These are phyloP conservation scores for Oryza meyeriana DNA, from an alignment of 176 grass and related monocot genomes.

Conservation along the genomic window DNA sequence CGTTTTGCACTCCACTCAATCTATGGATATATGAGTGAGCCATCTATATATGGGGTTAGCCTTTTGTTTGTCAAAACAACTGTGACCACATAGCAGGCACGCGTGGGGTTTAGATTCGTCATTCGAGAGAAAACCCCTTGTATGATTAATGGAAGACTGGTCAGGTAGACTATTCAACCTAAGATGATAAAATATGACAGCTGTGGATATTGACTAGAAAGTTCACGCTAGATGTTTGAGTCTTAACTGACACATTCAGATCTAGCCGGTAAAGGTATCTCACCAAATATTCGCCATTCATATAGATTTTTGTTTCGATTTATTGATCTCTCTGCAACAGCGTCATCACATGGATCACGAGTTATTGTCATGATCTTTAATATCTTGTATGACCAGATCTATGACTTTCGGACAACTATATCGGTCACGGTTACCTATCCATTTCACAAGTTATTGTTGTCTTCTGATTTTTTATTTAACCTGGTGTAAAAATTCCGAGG, in stretches of 20 bases:
- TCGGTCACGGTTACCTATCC: not conserved
- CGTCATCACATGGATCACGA: rapidly evolving
- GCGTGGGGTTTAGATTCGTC: not conserved
- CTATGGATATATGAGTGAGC: not conserved
- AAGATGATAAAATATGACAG: not conserved
- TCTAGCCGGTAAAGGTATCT: not conserved
- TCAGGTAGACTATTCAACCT: not conserved
- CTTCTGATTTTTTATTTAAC: rapidly evolving
- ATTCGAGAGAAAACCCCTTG: not conserved
- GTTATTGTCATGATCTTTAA: not conserved
- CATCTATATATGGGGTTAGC: not conserved
- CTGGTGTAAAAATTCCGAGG: not conserved
- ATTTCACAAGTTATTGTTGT: not conserved
- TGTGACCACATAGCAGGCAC: not conserved
- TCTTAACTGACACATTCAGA: not conserved
- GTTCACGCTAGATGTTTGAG: too few relatives aligned
- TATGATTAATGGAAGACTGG: not conserved
- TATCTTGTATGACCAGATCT: not conserved
- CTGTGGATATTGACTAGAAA: not conserved
- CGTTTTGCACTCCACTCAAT: not conserved
- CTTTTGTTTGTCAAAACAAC: not conserved
- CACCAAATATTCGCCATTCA: not conserved
- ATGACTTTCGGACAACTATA: not conserved
- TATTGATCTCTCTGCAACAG: not conserved
- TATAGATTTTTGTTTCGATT: rapidly evolving